Conservation (phyloP, 441 rosid species). For the Eruca vesicaria region DNA sequence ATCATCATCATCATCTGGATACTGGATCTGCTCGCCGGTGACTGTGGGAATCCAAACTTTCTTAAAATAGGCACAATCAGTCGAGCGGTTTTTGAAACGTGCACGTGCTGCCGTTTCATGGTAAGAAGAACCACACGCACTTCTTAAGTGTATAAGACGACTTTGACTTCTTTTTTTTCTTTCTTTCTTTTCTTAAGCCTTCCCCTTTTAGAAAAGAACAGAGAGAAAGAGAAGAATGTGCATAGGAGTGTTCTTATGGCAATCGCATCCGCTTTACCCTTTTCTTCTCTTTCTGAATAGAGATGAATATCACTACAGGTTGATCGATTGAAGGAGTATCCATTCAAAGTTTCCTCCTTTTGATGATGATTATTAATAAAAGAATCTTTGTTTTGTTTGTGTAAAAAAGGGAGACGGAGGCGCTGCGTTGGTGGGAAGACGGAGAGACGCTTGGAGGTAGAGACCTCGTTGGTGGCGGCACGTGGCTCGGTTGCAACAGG, state of each 20-base stretch:
- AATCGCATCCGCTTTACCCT: conserved; percentile 72
- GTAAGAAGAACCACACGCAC: conserved; percentile 22
- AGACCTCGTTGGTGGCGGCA: conserved; percentile 74
- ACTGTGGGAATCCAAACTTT: conserved; percentile 7
- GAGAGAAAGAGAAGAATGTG: conserved; percentile 47
- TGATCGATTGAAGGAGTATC: conserved; percentile 7
- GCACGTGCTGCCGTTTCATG: conserved; percentile 29
- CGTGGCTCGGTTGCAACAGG: conserved; percentile 75
- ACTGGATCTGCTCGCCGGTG: conserved; percentile 32
- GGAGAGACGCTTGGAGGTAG: conserved; percentile 72
- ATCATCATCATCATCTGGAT: too few species aligned
- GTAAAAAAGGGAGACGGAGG: conserved; percentile 57
- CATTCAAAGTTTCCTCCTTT: not conserved
- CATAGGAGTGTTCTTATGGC: conserved; percentile 76
- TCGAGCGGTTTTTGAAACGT: conserved; percentile 15
- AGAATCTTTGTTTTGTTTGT: not conserved
- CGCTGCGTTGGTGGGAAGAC: conserved; percentile 69
- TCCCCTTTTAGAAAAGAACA: not conserved
- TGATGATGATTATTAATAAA: not conserved
- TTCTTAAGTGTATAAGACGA: not conserved
- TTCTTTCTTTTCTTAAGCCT: not conserved
- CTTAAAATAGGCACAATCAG: not conserved
- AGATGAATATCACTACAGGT: conserved; percentile 73
- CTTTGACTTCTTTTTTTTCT: not conserved
- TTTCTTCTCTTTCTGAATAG: conserved; percentile 71